Conservation (phyloP, 345 rosid genomes). For the Gossypium thurberi region DNA sequence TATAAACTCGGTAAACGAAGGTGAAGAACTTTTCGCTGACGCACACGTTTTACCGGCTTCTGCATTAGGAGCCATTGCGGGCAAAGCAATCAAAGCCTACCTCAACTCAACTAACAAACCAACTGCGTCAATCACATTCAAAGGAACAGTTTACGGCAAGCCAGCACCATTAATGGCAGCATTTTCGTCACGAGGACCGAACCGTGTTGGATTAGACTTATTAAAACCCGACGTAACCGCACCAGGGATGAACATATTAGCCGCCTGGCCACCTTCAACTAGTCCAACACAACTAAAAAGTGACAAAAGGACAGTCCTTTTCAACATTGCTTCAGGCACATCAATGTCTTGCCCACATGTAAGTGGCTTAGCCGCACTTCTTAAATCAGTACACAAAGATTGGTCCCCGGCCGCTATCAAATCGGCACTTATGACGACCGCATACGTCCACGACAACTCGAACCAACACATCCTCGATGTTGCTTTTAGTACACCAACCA, state of each 20-base stretch:
- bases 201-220: slow-evolving; percentile 18
- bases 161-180: slow-evolving; percentile 20
- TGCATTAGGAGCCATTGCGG: slow-evolving; percentile 6
- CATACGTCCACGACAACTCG: not conserved
- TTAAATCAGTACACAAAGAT: slow-evolving; percentile 23
- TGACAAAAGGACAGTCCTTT: slow-evolving; percentile 22
- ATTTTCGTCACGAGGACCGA: slow-evolving; percentile 30
- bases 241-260: slow-evolving; percentile 29
- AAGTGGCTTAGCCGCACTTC: slow-evolving; percentile 23
- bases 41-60: slow-evolving; percentile 6
- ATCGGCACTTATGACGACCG: slow-evolving; percentile 32
- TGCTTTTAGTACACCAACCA: not conserved
- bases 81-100: slow-evolving; percentile 11
- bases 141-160: slow-evolving; percentile 10
- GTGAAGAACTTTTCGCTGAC: slow-evolving; percentile 5
- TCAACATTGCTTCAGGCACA: slow-evolving; percentile 24
- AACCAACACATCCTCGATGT: not conserved
- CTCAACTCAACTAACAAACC: slow-evolving; percentile 12
- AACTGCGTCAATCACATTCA: slow-evolving; percentile 17
- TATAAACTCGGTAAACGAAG: not conserved
- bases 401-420: slow-evolving; percentile 29
- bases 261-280: slow-evolving; percentile 20
- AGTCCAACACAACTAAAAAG: not conserved
- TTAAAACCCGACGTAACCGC: slow-evolving; percentile 30
- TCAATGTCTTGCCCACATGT: slow-evolving; percentile 33